phyloP scores from a whole-genome alignment of 345 rosid genomes.

The Eucalyptus melliodora region DNA sequence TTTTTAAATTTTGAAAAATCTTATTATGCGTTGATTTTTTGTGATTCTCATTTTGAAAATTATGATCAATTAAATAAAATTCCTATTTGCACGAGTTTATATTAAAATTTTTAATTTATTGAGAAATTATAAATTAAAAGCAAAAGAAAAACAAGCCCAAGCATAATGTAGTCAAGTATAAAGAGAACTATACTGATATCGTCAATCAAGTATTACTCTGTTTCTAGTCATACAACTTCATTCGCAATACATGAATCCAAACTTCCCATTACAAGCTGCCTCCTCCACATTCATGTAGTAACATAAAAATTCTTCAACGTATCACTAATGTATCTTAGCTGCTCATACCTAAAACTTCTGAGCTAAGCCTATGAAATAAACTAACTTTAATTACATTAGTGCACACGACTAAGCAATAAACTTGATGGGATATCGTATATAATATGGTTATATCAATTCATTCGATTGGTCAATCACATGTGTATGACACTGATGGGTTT shows the following conservation, averaged over 20 bases:
- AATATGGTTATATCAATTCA: too few relatives aligned
- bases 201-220: too few relatives aligned
- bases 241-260: background rate
- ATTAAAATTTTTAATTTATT: too few relatives aligned
- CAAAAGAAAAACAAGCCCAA: background rate
- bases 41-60: too few relatives aligned
- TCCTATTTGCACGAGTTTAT: background rate
- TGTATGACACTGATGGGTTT: too few relatives aligned
- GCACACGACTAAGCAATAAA: too few relatives aligned
- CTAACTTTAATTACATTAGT: too few relatives aligned
- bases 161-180: background rate
- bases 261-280: background rate
- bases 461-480: too few relatives aligned
- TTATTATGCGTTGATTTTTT: too few relatives aligned
- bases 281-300: background rate
- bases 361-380: background rate
- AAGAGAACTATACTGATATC: accelerated
- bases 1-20: too few relatives aligned
- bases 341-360: background rate
- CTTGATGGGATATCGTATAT: background rate
- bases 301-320: background rate
- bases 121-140: too few relatives aligned
- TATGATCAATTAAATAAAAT: too few relatives aligned
- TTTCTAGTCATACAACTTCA: background rate
- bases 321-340: background rate